These are phyloP conservation scores for Poterioochromonas sp. DNA, from an alignment of 352 stramenopile genomes.

Conservation along the genomic window DNA sequence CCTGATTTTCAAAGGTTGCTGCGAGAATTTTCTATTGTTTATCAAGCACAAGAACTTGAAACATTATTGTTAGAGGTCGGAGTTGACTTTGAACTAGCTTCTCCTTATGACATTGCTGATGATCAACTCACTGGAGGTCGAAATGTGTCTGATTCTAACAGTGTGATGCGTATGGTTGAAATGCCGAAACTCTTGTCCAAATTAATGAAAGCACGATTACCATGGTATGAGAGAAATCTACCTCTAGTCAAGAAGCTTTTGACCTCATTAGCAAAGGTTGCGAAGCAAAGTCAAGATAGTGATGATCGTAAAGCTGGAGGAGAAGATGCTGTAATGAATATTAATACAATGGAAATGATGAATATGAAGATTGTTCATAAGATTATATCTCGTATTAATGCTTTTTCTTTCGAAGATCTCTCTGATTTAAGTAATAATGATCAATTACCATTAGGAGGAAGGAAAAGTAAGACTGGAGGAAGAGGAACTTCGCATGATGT, in stretches of 20 bases:
- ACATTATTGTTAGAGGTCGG: not conserved
- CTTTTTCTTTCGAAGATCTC: not conserved
- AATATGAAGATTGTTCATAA: not conserved
- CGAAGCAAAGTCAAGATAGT: not conserved
- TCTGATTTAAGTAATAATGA: no score
- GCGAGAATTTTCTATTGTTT: slow-evolving; percentile 17
- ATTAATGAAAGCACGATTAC: not conserved
- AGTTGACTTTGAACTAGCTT: not conserved
- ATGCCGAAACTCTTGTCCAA: not conserved
- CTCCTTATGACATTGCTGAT: not conserved
- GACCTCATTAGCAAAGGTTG: not conserved
- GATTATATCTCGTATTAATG: not conserved
- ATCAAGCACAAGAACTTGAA: not conserved
- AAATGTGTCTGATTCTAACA: not conserved
- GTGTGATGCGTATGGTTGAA: not conserved
- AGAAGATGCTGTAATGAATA: not conserved
- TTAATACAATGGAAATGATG: not conserved
- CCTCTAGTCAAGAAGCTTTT: not conserved
- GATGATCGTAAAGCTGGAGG: not conserved
- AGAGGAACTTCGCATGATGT: no score
- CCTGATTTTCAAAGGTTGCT: not conserved
- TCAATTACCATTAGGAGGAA: not conserved
- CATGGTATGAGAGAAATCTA: not conserved
- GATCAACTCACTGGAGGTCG: not conserved
- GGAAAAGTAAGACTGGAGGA: not conserved